Conservation (phyloP, 495 filamentous ascomycete species). For the Penicillium pancosmium region DNA sequence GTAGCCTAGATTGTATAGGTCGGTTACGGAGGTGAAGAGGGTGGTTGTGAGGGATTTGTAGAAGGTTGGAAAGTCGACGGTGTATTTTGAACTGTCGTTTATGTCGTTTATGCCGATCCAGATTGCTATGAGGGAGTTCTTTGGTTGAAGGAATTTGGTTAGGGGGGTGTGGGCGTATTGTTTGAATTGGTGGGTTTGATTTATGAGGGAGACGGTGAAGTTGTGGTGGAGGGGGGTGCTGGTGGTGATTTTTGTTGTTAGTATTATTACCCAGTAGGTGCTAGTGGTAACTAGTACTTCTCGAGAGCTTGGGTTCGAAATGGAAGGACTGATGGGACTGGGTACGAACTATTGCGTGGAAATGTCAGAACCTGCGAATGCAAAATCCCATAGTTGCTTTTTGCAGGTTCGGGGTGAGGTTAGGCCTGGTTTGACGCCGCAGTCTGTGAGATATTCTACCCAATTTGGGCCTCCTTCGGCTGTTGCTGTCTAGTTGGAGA, state of each 20-base stretch:
- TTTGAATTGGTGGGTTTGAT: constrained; percentile 43
- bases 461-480: constrained; percentile 55
- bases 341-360: constrained; percentile 37
- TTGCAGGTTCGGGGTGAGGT: constrained; percentile 41
- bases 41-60: constrained; percentile 39
- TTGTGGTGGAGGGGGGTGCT: constrained; percentile 52
- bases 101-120: constrained; percentile 53
- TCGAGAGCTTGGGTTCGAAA: neutral
- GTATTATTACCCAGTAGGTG: neutral
- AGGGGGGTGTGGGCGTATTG: constrained; percentile 36
- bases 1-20: constrained; percentile 47
- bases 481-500: constrained; percentile 30
- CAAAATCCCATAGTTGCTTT: constrained; percentile 57
- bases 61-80: constrained; percentile 40
- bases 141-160: constrained; percentile 19
- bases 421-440: constrained; percentile 39
- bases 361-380: constrained; percentile 56
- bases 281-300: no score
- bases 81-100: constrained; percentile 42
- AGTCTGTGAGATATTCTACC: constrained; percentile 52
- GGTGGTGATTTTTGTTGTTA: constrained; percentile 4
- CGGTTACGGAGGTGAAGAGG: constrained; percentile 42
- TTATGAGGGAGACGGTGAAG: constrained; percentile 47
- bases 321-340: neutral
- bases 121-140: constrained; percentile 40